Evolutionary conservation across 345 rosid genomes (phyloP).

Genomic region (Heritiera littoralis): DNA sequence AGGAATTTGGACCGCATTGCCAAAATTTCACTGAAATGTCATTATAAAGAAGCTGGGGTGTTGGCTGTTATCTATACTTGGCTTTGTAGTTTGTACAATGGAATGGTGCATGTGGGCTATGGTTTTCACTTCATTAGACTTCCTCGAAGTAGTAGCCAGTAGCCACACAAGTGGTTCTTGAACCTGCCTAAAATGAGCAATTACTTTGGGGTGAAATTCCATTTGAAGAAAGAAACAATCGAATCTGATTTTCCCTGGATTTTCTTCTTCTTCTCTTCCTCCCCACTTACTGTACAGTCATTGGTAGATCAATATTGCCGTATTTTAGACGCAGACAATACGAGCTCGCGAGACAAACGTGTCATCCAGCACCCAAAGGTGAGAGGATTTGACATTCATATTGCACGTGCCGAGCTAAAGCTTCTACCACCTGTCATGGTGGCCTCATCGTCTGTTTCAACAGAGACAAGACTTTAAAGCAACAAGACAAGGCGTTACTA

Average conservation of each 20-base stretch:
- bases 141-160: neutral
- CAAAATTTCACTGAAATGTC: conserved; percentile 27
- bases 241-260: neutral
- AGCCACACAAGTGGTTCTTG: conserved; percentile 37
- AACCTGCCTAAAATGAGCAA: neutral
- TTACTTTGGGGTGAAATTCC: neutral
- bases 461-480: conserved; percentile 18
- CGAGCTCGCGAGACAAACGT: neutral
- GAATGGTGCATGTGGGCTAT: neutral
- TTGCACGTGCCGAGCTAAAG: conserved; percentile 7
- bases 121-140: neutral
- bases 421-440: neutral
- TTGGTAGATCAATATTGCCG: conserved; percentile 2
- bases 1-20: conserved; percentile 14
- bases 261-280: neutral
- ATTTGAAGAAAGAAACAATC: neutral
- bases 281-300: neutral
- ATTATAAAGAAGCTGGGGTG: conserved; percentile 6
- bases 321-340: conserved; percentile 5
- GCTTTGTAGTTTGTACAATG: neutral
- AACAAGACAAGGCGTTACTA: conserved; percentile 22
- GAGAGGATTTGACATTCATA: neutral
- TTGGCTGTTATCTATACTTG: neutral
- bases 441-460: neutral
- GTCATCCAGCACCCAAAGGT: neutral